Evolutionary conservation across 2,329 filamentous ascomycete species (phyloP).

Genomic region (Colletotrichum ledebouriae): DNA sequence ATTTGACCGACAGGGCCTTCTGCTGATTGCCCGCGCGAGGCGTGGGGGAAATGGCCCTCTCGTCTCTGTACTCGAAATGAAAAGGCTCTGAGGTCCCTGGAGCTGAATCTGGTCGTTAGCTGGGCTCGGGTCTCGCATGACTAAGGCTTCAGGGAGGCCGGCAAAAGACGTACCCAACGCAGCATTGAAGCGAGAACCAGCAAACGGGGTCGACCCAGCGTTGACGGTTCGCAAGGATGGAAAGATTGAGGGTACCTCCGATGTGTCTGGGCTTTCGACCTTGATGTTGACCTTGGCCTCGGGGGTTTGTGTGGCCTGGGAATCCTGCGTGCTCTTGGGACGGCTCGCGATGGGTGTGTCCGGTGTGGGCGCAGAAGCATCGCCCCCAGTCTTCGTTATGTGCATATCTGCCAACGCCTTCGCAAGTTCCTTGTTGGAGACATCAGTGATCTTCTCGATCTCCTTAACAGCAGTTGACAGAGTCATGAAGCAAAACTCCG

Average conservation of each 20-base stretch:
- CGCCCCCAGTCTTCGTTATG: neutral
- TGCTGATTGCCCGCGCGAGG: too few species aligned
- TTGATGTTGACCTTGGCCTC: neutral
- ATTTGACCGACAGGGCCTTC: too few species aligned
- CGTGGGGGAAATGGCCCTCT: neutral
- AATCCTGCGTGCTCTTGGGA: too few species aligned
- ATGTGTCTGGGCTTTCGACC: neutral
- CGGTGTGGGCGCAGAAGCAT: too few species aligned
- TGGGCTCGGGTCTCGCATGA: rapidly evolving
- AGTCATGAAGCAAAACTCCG: slow-evolving; percentile 13
- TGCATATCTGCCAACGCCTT: neutral
- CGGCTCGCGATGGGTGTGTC: neutral
- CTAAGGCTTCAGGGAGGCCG: neutral
- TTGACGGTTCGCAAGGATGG: neutral
- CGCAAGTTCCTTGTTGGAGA: neutral
- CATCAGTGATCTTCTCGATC: neutral
- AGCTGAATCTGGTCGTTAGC: neutral
- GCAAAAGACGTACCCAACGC: neutral
- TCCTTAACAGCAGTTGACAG: slow-evolving; percentile 4
- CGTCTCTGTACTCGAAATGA: neutral
- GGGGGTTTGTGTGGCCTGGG: neutral
- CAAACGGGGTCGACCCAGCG: neutral
- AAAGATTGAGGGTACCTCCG: too few species aligned
- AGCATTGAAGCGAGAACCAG: neutral
- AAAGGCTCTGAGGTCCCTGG: neutral